Percentiles rank a stretch among this genome's conserved stretches.
Evolutionary conservation across 2,329 filamentous ascomycete species (phyloP).

Genomic region (Neodidymelliopsis sp.): DNA sequence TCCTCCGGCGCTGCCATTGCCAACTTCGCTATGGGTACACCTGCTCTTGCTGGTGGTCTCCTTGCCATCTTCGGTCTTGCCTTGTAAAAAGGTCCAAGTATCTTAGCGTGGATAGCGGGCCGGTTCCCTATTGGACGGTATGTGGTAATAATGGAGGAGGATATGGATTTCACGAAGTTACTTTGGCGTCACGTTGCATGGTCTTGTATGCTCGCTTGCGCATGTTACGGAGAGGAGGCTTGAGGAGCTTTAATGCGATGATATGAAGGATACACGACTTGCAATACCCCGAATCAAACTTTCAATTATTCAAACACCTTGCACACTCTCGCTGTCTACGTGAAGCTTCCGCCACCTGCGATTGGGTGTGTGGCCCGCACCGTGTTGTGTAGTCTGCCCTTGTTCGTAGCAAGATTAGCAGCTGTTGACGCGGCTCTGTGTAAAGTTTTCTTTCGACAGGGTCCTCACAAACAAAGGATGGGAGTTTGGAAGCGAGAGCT

Average conservation of each 20-base stretch:
- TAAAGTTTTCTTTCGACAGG: neutral
- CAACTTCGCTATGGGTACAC: slow-evolving; percentile 57
- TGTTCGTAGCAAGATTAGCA: no score
- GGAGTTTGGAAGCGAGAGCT: slow-evolving; percentile 14
- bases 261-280: slow-evolving; percentile 46
- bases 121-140: slow-evolving; percentile 31
- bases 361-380: no score
- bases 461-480: neutral
- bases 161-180: slow-evolving; percentile 19
- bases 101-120: slow-evolving; percentile 29
- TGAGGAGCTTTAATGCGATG: slow-evolving; percentile 44
- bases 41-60: slow-evolving; percentile 61
- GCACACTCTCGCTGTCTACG: neutral
- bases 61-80: slow-evolving; percentile 65
- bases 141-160: slow-evolving; percentile 33
- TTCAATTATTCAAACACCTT: slow-evolving; percentile 23
- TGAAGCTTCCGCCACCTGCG: no score
- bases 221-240: slow-evolving; percentile 25
- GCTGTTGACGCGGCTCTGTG: no score
- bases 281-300: slow-evolving; percentile 41
- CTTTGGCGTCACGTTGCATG: slow-evolving; percentile 26
- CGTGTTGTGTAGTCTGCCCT: no score
- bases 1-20: slow-evolving; percentile 54
- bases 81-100: slow-evolving; percentile 55
- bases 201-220: slow-evolving; percentile 34